These are phyloP conservation scores for Irpex sp. DNA, from an alignment of 1,284 basidiomycete species.

Conservation along the genomic window DNA sequence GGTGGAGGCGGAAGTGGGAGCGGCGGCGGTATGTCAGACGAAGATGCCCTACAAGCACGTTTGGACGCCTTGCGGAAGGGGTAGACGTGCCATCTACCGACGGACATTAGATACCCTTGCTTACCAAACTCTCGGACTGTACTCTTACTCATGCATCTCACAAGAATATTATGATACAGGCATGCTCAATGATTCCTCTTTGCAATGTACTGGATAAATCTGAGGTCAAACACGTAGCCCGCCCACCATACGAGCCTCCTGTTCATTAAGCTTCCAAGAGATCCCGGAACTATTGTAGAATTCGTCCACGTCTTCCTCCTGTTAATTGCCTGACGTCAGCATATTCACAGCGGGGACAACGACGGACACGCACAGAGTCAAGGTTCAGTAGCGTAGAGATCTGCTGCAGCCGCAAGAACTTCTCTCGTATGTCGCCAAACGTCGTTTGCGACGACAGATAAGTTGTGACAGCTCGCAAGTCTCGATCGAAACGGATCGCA, in stretches of 20 bases:
- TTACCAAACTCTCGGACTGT: background rate
- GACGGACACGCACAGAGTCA: slow-evolving; percentile 61
- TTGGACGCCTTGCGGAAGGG: slow-evolving; percentile 77
- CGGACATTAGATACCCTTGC: slow-evolving; percentile 8
- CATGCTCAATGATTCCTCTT: background rate
- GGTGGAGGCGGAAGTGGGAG: slow-evolving; percentile 39
- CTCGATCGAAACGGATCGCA: slow-evolving; percentile 95
- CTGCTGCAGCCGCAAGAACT: slow-evolving; percentile 90
- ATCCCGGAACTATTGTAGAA: slow-evolving; percentile 93
- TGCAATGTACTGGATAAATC: no score
- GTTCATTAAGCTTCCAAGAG: slow-evolving; percentile 77
- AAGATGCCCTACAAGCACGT: slow-evolving; percentile 86
- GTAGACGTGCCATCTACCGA: slow-evolving; percentile 24
- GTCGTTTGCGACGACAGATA: slow-evolving; percentile 84
- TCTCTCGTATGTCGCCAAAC: slow-evolving; percentile 87
- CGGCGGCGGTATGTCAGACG: slow-evolving; percentile 59
- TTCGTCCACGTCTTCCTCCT: slow-evolving; percentile 91
- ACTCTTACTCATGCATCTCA: background rate
- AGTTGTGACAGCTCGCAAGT: slow-evolving; percentile 79
- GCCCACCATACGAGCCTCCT: slow-evolving; percentile 74
- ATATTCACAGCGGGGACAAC: slow-evolving; percentile 8
- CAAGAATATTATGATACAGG: background rate
- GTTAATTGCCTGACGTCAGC: background rate
- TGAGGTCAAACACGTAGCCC: slow-evolving; percentile 48
- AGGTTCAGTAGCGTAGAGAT: slow-evolving; percentile 91